Base-by-base conservation (phyloP, 176 grass and related monocot genomes). In the Carex myosuroides region DNA sequence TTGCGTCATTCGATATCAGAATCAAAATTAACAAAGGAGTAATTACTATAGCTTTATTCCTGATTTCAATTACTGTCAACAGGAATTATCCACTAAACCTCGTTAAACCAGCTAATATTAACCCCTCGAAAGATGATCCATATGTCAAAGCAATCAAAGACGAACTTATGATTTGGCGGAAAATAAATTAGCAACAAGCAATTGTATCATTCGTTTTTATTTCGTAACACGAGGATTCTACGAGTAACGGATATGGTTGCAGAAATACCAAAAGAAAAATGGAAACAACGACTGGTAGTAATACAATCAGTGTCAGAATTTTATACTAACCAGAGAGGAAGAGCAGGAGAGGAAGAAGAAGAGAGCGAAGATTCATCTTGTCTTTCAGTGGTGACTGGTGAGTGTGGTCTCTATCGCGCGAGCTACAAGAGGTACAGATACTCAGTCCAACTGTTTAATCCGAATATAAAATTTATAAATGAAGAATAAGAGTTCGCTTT, bases 341-440 rank as follows among this genome's bases (percentile, higher is more conserved):
- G 11, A 77, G 73, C 17, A 77, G 73, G 73, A 77, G 72, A 76
- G 72, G n/a, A 6, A 76, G 73, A 16, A 77, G 73, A 77, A 77
- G 13, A 24, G 24, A 77, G 52, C 48, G 73, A 30, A 33, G 48
- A 3, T 56, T 24, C 71, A 76, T 76, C 11, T 76, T 5, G 42
- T 55, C 3, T 50, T 2, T 52, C 4, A 50, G 42, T 52, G 71
- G 71, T 54, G 71, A 75, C 44, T 48, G 8, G 14, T 39, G 16
- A 37, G 71, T 54, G 21, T 54, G 5, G 32, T 70, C 1, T 70
- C 71, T 14, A 53, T 6, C 39, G 64, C 62, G 1, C 24, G 64
- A 66, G 13, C 17, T 69, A 8, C 65, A 18, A 68, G 32, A 68
- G 65, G 64, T 68, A 48, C 10, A 50, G 9, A 2, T 50, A 50